phyloP scores from a whole-genome alignment of 2,329 filamentous ascomycete genomes.

The Pseudogymnoascus pannorum region DNA sequence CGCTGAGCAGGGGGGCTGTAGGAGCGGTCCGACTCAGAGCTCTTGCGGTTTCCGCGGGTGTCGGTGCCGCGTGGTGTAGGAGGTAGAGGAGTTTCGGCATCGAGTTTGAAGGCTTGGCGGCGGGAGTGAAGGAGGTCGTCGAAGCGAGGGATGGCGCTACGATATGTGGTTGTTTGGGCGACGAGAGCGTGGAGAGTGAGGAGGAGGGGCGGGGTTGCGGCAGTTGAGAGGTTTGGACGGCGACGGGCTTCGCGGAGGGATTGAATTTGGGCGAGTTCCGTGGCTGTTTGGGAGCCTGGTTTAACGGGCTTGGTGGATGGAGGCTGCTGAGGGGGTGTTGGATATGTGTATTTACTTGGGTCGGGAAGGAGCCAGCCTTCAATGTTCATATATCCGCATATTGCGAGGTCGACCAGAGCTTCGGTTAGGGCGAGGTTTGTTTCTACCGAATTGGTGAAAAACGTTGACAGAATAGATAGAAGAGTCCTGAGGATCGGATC shows the following conservation, averaged over 20 bases:
- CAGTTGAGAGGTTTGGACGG: conserved; percentile 44
- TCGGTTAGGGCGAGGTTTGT: conserved; percentile 86
- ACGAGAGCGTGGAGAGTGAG: conserved; percentile 51
- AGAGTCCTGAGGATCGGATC: conserved; percentile 60
- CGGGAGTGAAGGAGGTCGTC: conserved; percentile 62
- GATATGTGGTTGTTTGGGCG: conserved; percentile 55
- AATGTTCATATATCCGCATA: conserved; percentile 76
- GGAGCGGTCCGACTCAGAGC: conserved; percentile 32
- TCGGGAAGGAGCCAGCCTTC: conserved; percentile 86
- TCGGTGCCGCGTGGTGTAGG: conserved; percentile 25
- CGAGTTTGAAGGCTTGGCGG: conserved; percentile 56
- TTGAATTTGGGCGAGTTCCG: conserved; percentile 39
- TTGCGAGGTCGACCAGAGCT: conserved; percentile 70
- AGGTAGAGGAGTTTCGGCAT: conserved; percentile 39
- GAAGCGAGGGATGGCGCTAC: conserved; percentile 60
- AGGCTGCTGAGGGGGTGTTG: conserved; percentile 22
- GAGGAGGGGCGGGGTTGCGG: conserved; percentile 47
- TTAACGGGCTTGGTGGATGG: conserved; percentile 23
- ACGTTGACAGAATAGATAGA: conserved; percentile 64
- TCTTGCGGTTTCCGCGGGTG: conserved; percentile 32
- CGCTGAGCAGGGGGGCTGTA: neutral
- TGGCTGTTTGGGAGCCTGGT: conserved; percentile 34
- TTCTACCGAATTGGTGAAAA: conserved; percentile 85
- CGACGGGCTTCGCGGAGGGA: conserved; percentile 45
- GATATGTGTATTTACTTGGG: conserved; percentile 54